Evolutionary conservation across 192 early-diverging fungal species (phyloP).

Genomic region (Haplosporangium gracile): DNA sequence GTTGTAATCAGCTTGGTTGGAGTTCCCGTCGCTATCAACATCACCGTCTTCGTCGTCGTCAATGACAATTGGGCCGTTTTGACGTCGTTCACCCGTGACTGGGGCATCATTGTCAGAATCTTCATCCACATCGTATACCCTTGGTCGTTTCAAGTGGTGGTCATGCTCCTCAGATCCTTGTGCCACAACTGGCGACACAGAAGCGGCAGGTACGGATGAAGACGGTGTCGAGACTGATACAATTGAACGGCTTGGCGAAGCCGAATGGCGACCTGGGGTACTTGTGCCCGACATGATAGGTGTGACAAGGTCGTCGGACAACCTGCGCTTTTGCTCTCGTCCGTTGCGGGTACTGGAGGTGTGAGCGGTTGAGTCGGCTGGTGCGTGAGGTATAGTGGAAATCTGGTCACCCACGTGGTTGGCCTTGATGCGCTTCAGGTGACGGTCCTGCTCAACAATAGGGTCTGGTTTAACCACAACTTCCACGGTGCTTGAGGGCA

Average conservation of each 20-base stretch:
- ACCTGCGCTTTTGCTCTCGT: slow-evolving; percentile 26
- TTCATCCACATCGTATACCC: slow-evolving; percentile 16
- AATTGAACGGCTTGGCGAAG: slow-evolving; percentile 15
- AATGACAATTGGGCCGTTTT: slow-evolving; percentile 16
- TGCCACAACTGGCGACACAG: slow-evolving; percentile 12
- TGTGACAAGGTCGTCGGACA: slow-evolving; percentile 21
- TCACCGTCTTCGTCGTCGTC: slow-evolving; percentile 22
- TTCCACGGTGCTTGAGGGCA: background rate
- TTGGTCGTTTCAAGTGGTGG: slow-evolving; percentile 9
- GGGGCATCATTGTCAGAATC: slow-evolving; percentile 2
- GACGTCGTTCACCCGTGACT: background rate
- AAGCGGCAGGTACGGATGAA: slow-evolving; percentile 24
- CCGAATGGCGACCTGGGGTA: slow-evolving; percentile 25
- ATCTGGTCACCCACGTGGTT: background rate
- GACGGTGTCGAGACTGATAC: slow-evolving; percentile 19
- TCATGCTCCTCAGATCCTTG: background rate
- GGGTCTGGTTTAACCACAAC: background rate
- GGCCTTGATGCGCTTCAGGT: background rate
- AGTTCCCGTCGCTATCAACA: background rate
- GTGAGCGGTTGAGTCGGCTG: background rate
- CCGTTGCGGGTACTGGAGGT: background rate
- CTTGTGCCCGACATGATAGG: slow-evolving; percentile 25
- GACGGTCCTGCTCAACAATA: background rate
- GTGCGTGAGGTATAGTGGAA: background rate
- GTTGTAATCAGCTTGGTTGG: slow-evolving; percentile 23